Percentiles rank a stretch among this genome's conserved stretches.
Evolutionary conservation across 495 filamentous ascomycete species (phyloP).

Genomic region (Xylaria sp.): DNA sequence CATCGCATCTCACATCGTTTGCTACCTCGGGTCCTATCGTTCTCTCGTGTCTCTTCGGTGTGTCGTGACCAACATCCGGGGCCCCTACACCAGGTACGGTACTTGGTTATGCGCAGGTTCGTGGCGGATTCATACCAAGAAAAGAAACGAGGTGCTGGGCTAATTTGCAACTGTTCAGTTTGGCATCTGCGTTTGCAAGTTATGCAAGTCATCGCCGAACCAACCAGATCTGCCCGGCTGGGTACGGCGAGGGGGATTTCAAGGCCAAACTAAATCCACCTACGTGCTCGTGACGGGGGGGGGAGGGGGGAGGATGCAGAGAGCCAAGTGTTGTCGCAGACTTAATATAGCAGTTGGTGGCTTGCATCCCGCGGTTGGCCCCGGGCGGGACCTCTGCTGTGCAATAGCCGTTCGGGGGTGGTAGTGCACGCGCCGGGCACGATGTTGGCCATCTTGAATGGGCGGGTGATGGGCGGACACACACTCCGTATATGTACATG

Average conservation of each 20-base stretch:
- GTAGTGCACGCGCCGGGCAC: conserved; percentile 5
- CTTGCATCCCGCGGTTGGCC: conserved; percentile 25
- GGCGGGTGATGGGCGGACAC: conserved; percentile 1
- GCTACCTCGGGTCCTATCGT: conserved; percentile 14
- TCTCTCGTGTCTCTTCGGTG: neutral
- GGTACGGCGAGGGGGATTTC: neutral
- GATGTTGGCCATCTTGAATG: neutral
- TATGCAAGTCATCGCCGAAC: neutral
- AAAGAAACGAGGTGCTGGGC: neutral
- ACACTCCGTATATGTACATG: neutral
- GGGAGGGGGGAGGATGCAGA: conserved; percentile 15
- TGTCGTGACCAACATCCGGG: neutral
- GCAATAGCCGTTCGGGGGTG: conserved; percentile 24
- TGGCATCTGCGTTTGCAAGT: neutral
- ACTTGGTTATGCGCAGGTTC: neutral
- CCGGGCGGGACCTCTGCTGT: conserved; percentile 22
- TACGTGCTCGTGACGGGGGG: neutral
- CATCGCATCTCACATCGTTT: conserved; percentile 17
- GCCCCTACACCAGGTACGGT: neutral
- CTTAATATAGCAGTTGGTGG: conserved; percentile 28
- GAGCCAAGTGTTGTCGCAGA: conserved; percentile 15
- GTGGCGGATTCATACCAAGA: neutral
- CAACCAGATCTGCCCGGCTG: neutral
- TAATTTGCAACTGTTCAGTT: neutral
- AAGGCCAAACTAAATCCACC: conserved; percentile 8